Conservation (phyloP, 202 grass and related monocot species). For the Setaria viridis region DNA sequence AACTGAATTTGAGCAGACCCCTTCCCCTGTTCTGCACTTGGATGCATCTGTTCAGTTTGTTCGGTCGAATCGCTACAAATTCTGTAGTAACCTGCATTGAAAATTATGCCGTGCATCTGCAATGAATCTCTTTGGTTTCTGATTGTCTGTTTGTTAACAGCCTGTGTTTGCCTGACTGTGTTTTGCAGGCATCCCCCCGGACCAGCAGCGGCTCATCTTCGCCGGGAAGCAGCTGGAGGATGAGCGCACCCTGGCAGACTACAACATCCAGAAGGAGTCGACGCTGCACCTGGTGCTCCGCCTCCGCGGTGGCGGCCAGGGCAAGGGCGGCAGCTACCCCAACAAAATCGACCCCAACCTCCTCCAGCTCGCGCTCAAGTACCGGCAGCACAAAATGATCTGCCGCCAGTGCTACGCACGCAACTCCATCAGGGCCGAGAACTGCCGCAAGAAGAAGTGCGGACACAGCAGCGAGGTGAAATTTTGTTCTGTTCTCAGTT, state of each 20-base stretch:
- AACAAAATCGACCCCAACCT: slow-evolving; percentile 7
- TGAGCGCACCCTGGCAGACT: slow-evolving; percentile 35
- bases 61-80: too few species aligned
- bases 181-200: slow-evolving; percentile 50
- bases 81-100: too few species aligned
- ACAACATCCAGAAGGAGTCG: slow-evolving; percentile 53
- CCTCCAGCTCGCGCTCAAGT: slow-evolving; percentile 24
- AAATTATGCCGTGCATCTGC: too few species aligned
- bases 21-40: not conserved
- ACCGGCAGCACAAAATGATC: slow-evolving; percentile 31
- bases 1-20: not conserved
- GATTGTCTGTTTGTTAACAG: not conserved
- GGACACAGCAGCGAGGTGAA: slow-evolving; percentile 12
- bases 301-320: slow-evolving; percentile 1
- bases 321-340: slow-evolving; percentile 15
- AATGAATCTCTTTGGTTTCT: not conserved
- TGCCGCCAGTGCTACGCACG: slow-evolving; percentile 29
- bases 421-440: not conserved
- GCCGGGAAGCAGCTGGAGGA: slow-evolving; percentile 60
- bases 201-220: slow-evolving; percentile 68
- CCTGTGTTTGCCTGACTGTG: not conserved
- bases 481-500: too few species aligned
- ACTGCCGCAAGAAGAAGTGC: slow-evolving; percentile 33
- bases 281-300: slow-evolving; percentile 45
- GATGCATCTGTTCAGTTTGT: not conserved